Evolutionary conservation across 2,329 filamentous ascomycete genomes (phyloP), one percentile per base, ranked within the genome.

Genomic region (Fusarium lyarnte): DNA sequence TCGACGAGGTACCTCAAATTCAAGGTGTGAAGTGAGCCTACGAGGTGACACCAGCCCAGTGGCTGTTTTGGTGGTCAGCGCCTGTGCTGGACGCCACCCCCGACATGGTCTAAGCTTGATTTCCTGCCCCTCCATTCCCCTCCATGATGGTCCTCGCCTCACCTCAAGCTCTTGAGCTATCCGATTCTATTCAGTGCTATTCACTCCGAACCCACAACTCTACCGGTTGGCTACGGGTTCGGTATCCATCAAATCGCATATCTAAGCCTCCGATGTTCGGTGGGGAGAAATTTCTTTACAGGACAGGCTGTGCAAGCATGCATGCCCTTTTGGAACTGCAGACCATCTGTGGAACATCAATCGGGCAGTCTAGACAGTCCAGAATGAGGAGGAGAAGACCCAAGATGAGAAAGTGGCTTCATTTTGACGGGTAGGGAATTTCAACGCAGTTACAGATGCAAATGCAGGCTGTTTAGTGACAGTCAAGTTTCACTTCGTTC

Each of bases 11-110:
- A 60, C 39, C 57, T 58, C 39, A 46, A 67, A 67, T 35, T 61
- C 63, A 55, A 73, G 63, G 60, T 66, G 70, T 66, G 70, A 73
- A 41, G 45, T 71, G 31, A 58, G 49, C 33, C 47, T 42, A 41
- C 25, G 21, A 17, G 27, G 16, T 49, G 46, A 49, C 29, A 49
- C 36, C 29, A 55, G 63, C 41, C 35, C 29, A 53, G 64, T 70
- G 67, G 67, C 60, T 58, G 53, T 71, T 71, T 69, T 68, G 70
- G 70, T 76, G 70, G 74, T 76, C 72, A 76, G 74, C 72, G 63
- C 33, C 59, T 69, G 51, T 38, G 45, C 59, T 69, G 64, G 63
- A 63, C 71, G 68, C 70, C 64, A 73, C 74, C 63, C 66, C 72
- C 74, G 62, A 62, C 65, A 43, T 63, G 65, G 66, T 39, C 63